A percentile compares a stretch with the other conserved stretches of the same genome.
phyloP scores from a whole-genome alignment of 345 rosid species.

The Populus alba region DNA sequence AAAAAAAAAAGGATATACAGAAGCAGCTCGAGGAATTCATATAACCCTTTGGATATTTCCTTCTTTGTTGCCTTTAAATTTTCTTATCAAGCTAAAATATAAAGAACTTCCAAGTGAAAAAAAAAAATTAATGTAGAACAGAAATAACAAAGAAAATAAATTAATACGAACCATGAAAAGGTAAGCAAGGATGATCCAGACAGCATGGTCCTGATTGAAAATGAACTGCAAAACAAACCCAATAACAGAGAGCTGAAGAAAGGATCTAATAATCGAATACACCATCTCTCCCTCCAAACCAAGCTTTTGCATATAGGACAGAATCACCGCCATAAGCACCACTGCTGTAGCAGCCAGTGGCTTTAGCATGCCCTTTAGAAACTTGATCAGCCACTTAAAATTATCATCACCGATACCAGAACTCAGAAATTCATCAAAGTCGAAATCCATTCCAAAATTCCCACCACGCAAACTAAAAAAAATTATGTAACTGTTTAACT shows the following conservation, averaged over 20 bases:
- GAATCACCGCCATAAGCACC: constrained; percentile 60
- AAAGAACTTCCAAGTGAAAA: neutral
- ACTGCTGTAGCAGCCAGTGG: constrained; percentile 77
- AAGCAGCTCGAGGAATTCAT: neutral
- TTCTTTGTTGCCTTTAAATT: neutral
- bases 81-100: neutral
- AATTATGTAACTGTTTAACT: no score
- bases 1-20: neutral
- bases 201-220: constrained; percentile 46
- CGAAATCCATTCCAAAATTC: neutral
- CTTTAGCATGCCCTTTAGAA: constrained; percentile 68
- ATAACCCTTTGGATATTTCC: neutral
- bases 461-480: neutral
- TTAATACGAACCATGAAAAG: constrained; percentile 65
- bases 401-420: constrained; percentile 25
- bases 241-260: constrained; percentile 78
- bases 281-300: constrained; percentile 78
- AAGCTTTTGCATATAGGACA: constrained; percentile 62
- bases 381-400: constrained; percentile 54
- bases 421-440: neutral
- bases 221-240: constrained; percentile 93
- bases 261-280: constrained; percentile 65
- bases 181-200: constrained; percentile 79
- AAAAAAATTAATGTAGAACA: no score
- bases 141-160: neutral